Evolutionary conservation across 495 filamentous ascomycete species (phyloP).

Genomic region (Cercophora newfieldiana): DNA sequence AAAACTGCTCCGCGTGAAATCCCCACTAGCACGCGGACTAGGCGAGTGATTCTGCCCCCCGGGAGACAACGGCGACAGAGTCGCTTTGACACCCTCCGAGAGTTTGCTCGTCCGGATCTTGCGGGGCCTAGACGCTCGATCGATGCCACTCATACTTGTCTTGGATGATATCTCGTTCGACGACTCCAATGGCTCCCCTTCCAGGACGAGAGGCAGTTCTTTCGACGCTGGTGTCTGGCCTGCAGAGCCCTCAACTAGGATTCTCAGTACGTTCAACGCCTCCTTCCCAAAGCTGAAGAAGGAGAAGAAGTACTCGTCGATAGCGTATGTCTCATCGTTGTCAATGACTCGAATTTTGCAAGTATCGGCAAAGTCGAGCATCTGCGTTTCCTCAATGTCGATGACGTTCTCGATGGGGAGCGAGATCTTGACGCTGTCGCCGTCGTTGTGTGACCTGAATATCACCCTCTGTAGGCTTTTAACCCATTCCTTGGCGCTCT

Average conservation of each 20-base stretch:
- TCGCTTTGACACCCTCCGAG: constrained; percentile 64
- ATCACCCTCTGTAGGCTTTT: constrained; percentile 92
- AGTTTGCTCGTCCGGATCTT: constrained; percentile 48
- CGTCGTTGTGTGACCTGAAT: constrained; percentile 93
- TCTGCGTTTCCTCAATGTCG: constrained; percentile 87
- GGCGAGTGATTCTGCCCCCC: constrained; percentile 32
- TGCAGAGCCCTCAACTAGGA: constrained; percentile 67
- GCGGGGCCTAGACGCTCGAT: constrained; percentile 9
- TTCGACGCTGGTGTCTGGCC: constrained; percentile 42
- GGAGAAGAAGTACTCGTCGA: constrained; percentile 98
- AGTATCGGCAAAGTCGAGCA: constrained; percentile 90
- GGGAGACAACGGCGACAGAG: constrained; percentile 57
- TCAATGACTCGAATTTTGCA: constrained; percentile 92
- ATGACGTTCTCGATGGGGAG: constrained; percentile 86
- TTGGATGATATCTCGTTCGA: constrained; percentile 23
- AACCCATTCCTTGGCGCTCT: constrained; percentile 96
- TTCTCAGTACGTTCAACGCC: constrained; percentile 75
- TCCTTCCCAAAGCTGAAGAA: constrained; percentile 89
- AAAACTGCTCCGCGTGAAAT: constrained; percentile 42
- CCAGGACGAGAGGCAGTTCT: constrained; percentile 20
- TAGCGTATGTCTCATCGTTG: constrained; percentile 87
- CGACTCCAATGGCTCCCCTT: constrained; percentile 6
- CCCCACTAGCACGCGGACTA: constrained; percentile 46
- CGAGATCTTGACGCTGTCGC: constrained; percentile 95
- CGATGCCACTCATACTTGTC: constrained; percentile 19